Conservation (phyloP, 345 rosid species). For the Eucalyptus virginea region DNA sequence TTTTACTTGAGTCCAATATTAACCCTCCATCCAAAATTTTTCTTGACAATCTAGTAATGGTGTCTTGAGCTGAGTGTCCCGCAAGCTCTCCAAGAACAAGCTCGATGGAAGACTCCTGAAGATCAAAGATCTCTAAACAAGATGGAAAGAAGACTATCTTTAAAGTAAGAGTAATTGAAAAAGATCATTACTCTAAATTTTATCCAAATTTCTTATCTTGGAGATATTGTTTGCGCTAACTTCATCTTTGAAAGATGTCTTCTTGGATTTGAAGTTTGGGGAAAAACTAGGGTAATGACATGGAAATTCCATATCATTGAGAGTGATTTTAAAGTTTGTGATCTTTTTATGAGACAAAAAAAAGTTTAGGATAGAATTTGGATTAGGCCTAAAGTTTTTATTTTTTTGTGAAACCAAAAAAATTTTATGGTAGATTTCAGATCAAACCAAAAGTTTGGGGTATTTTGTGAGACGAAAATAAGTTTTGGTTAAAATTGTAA, state of each 20-base stretch:
- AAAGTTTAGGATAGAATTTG: rapidly evolving
- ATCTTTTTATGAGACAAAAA: neutral
- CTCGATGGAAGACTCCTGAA: neutral
- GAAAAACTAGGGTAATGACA: neutral
- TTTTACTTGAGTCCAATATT: neutral
- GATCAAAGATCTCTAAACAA: neutral
- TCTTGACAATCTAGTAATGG: rapidly evolving
- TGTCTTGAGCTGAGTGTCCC: rapidly evolving
- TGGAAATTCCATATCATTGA: neutral
- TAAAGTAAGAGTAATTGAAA: too few relatives aligned
- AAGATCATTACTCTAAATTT: too few relatives aligned
- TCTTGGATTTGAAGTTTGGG: neutral
- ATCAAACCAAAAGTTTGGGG: too few relatives aligned
- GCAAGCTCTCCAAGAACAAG: neutral
- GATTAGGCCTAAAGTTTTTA: neutral
- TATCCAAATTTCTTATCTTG: neutral
- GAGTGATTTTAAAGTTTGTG: neutral
- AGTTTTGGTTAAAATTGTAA: too few relatives aligned
- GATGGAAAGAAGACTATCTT: neutral
- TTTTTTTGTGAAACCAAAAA: too few relatives aligned
- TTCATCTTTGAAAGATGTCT: too few relatives aligned
- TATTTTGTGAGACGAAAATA: too few relatives aligned
- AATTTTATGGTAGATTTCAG: too few relatives aligned
- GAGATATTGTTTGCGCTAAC: too few relatives aligned
- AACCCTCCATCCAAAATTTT: neutral